Evolutionary conservation across 768 basidiomycete genomes (phyloP), one percentile per base, ranked within the genome.

Genomic region (Goffeauzyma gilvescens): DNA sequence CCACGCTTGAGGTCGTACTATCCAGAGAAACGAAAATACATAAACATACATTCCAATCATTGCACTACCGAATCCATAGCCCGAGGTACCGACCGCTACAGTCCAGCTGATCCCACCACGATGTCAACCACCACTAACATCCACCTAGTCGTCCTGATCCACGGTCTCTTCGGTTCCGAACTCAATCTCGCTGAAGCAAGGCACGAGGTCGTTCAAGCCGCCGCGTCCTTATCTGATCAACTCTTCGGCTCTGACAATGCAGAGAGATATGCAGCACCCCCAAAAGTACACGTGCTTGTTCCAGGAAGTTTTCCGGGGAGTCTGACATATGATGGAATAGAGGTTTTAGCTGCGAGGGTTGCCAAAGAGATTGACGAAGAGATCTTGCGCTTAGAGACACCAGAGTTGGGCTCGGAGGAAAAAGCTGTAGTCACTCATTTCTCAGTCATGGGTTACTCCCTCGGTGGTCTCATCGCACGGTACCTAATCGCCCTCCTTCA

Each of bases 321-420:
- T 22, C 45, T 48, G 38, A 62, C 59, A 10, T 62, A 58, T 50
- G 59, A 62, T 49, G 60, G 60, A 13, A 52, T 62, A 4, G 60
- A 62, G 41, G 53, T 60, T 10, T 58, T 53, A 44, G 60, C 57
- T 32, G 39, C 41, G 14, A 37, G 55, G 32, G 55, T 50, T 7
- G 40, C 49, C 6, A 38, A 49, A 18, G 58, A 62, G 49, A 54
- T 55, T 4, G 51, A 58, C 28, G 38, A 46, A 9, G 52, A 60
- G 45, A 52, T 62, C 15, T 48, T 46, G 20, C 27, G 50, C 20
- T 36, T 60, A 12, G 51, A 55, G 33, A 50, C 45, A 6, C n/a
- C n/a, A n/a, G n/a, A n/a, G n/a, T n/a, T n/a, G n/a, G n/a, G n/a
- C n/a, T n/a, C n/a, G n/a, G 48, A 52, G 17, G 52, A 50, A 1